Evolutionary conservation across 2,329 filamentous ascomycete species (phyloP), one percentile per base, ranked within the genome.

Genomic region (Escovopsis sp.): DNA sequence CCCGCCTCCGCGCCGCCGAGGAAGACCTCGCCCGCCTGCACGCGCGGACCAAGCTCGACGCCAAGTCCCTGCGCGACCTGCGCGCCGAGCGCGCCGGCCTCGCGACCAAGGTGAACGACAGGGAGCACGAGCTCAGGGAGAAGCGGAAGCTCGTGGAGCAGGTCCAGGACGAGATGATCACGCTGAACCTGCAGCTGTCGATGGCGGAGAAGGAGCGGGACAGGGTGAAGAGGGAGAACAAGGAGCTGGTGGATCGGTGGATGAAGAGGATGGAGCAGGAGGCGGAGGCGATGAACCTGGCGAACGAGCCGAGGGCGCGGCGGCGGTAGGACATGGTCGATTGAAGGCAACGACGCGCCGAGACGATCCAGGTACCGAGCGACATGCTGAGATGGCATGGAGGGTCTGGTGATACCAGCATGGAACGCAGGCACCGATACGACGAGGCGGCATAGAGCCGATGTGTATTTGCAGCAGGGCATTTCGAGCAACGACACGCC

Each of bases 91-190:
- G 73, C 25, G 64, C 68, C 14, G 57, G 65, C 2, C 60, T 90
- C 14, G 65, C 71, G 34, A 68, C 74, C 29, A 77, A 77, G 42
- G 61, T 93, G 28, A 76, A 72, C 43, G 88, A 94, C 54, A 66
- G 81, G 21, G 84, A 92, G 41, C 83, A 92, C 48, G 90, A 96
- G 62, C 58, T 94, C 23, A 72, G 69, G 37, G 83, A 76, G 39
- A 94, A 94, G 63, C 75, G 76, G 23, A 84, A 87, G 53, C 61
- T 94, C 43, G 69, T 93, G 31, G 47, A 79, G 70, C 72, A 88
- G 49, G 78, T 94, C 35, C 88, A 96, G 60, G 87, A 94, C 57
- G 90, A 98, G 56, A 78, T 94, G 57, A 77, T 93, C 34, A 79
- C 84, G 1, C 61, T 94, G 32, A 87, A 87, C 45, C 65, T 96